Base-by-base conservation (phyloP, 2,329 filamentous ascomycete genomes). In the Trichoderma arundinaceum region DNA sequence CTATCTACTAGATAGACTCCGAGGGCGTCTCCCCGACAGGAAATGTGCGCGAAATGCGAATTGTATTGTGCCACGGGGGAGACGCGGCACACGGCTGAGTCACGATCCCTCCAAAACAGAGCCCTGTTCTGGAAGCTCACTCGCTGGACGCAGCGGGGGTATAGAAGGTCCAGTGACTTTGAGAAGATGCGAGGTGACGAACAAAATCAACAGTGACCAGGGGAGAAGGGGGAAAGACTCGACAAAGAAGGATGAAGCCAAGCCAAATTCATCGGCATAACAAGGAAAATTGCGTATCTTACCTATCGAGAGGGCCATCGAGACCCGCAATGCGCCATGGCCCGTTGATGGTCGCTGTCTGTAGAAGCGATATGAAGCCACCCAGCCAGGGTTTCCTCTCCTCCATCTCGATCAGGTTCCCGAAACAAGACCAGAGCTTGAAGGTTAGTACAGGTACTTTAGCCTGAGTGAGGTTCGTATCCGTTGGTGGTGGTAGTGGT, bases 331-430 rank as follows among this genome's bases (percentile, higher is more conserved):
- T 78, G 78, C 80, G 86, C 73, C 92, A 91, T 69, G 92, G 92
- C 28, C 93, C 92, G 73, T 83, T 82, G 74, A 94, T 79, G 73
- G 88, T 84, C 71, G 88, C 83, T 83, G 91, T 89, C 79, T 95
- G 92, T 71, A 90, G 77, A 77, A 97, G 85, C 65, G 91, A 90
- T 67, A 95, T 77, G 71, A 86, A 81, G 74, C 92, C 92, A 74
- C 84, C 84, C 65, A 97, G 84, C 94, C 94, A 98, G 69, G 94
- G 94, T 92, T 97, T 96, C 77, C 92, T 91, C 70, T 82, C 78
- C 71, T 90, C 84, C 74, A 97, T 79, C 81, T 93, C 88, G 71
- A 93, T 79, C 68, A 96, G 78, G 76, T 87, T 88, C 68, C 88
- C 88, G 65, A 90, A 77, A 78, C 91, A 92, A 72, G 88, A 83